Evolutionary conservation across 2,329 filamentous ascomycete species (phyloP), one percentile per base, ranked within the genome.

Genomic region (Dactylellina haptotyla): DNA sequence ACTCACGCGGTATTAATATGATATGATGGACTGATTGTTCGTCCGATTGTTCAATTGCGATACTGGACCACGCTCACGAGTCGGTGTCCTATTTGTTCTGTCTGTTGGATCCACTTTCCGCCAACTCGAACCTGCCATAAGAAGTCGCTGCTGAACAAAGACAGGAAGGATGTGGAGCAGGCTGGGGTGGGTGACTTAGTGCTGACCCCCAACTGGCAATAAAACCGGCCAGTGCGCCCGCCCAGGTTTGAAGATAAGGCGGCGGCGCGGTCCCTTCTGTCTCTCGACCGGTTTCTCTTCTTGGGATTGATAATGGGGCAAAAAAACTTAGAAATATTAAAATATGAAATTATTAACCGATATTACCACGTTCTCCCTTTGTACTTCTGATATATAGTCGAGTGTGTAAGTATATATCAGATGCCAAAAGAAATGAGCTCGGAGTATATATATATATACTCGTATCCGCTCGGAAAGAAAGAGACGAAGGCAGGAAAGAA

Each of bases 141-240:
- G 58, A 46, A 37, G 50, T 66, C 61, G 61, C 28, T 54, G 46
- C 18, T 9, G 18, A 10, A 26, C 14, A 23, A 20, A 46, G 41
- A 46, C 3, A 10, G 18, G 41, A 32, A 9, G 58, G 58, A 46
- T 64, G 41, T 41, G 41, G 16, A 20, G 41, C n/a, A 20, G 16
- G 4, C 41, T 25, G 62, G 37, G 43, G 53, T 54, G 51, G 51
- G 28, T 58, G 39, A 43, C 45, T 43, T 14, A 26, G 46, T 69
- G 56, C 56, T 69, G 64, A 69, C 64, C 64, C 64, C 64, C 64
- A 69, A 69, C 57, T 30, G 18, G n/a, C n/a, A n/a, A n/a, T n/a
- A n/a, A n/a, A n/a, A 20, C 39, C 41, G 43, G 41, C 50, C 48
- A 26, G 58, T 41, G 48, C 25, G 34, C 20, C 32, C 34, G 45